Conservation (phyloP, 139 green algal species). For the Coelastrella sp. region DNA sequence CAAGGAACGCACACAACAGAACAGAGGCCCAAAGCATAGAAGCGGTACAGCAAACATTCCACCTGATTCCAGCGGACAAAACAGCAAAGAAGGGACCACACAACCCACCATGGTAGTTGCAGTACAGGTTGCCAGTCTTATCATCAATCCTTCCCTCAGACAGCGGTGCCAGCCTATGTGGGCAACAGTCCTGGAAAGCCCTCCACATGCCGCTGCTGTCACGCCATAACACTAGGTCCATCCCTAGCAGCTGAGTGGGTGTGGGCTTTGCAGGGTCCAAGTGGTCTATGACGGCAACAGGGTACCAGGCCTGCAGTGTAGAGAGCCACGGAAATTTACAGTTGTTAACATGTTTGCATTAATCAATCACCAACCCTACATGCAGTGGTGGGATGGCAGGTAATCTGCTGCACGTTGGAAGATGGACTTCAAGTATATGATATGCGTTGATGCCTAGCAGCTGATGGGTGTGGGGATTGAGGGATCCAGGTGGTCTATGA, state of each 20-base stretch:
- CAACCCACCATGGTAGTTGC: conserved; percentile 2
- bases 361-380: no score
- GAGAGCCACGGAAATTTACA: no score
- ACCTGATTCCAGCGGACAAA: no score
- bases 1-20: no score
- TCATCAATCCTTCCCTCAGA: conserved; percentile 28
- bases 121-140: conserved; percentile 25
- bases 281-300: not conserved
- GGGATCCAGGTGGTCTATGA: not conserved
- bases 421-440: no score
- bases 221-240: conserved; percentile 50
- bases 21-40: no score
- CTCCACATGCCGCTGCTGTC: conserved; percentile 47
- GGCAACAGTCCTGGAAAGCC: conserved; percentile 24
- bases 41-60: no score
- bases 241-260: conserved; percentile 43
- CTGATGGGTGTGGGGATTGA: not conserved
- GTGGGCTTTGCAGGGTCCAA: conserved; percentile 26
- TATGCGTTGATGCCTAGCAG: not conserved
- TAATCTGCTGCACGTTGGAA: no score
- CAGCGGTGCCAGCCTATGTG: conserved; percentile 20
- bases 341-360: no score
- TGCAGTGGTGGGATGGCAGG: no score
- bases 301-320: conserved; percentile 33
- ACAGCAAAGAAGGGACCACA: no score